Evolutionary conservation across 345 rosid genomes (phyloP), one percentile per base, ranked within the genome.

Genomic region (Pistacia vera): DNA sequence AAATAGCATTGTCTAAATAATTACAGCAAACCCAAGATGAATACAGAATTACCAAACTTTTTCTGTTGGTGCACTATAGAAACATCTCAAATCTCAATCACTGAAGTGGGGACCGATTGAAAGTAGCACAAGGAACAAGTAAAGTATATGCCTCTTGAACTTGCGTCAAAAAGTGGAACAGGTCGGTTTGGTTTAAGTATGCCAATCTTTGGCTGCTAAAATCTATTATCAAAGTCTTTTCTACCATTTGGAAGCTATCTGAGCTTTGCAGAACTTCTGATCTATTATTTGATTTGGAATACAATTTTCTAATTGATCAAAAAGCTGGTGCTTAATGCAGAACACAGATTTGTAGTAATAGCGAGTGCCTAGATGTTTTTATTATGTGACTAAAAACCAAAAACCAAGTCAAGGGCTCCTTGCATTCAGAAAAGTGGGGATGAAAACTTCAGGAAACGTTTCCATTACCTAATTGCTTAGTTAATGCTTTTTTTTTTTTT

Each of bases 1-100:
- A 65, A 74, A 65, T 22, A 60, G 30, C 59, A 28, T 44, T 61
- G 76, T 33, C 54, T 33, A 41, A 48, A 62, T 11, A 48, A 18
- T 51, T 13, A 22, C 75, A 44, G 57, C 75, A 60, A 48, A 72
- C 60, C 66, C 75, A 72, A 72, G 66, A 46, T 58, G 41, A 59
- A 28, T 41, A 41, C 46, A 49, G 25, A n/a, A 66, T 51, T 36
- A 14, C 71, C 51, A 38, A 64, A 4, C 68, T 17, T 64, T 41
- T 64, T 64, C 68, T 14, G 16, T 64, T 18, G 49, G 68, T 18
- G 69, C 52, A 44, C 16, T 3, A 49, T 16, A 10, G 69, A 28
- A 28, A 36, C 46, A 9, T 62, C 66, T 62, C 17, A 62, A 30
- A 33, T 62, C 66, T 62, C 66, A 62, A 62, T 62, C 66, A 62